Base-by-base conservation (phyloP, 805 yeast genomes). In the Blastobotrys chiropterorum region DNA sequence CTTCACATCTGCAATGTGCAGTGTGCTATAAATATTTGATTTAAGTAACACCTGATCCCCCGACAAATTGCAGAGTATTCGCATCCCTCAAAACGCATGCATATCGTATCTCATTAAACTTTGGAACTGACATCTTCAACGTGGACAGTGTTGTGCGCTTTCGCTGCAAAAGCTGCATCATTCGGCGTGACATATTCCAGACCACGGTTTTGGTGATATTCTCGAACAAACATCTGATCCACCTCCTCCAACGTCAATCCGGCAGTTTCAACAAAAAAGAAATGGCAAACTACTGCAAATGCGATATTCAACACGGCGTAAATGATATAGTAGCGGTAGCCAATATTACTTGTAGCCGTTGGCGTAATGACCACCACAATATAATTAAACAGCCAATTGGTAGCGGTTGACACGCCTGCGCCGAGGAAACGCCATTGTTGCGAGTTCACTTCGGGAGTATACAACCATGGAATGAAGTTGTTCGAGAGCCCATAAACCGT, bases 241-340 rank as follows among this genome's bases (percentile, higher is more conserved):
- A 84, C 78, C 63, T 82, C 86, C 67, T 83, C 90, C 67, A 85
- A 74, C 34, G 84, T 74, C 64, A 86, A 77, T 49, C 86, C 86
- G 21, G 83, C 80, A 38, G 89, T 83, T 70, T 85, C 90, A 39
- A 89, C 89, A 65, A 81, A 84, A 66, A 76, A 78, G 69, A 82
- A 75, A 74, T 71, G 81, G 53, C 79, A 79, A 53, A 82, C 69
- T 26, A 86, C 85, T 48, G 80, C 65, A 71, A 80, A 82, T 41
- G 50, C 57, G 61, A 77, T 74, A 69, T 83, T 83, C 54, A 83
- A 74, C 39, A 70, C 67, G 7, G 86, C 86, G 47, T 51, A 62
- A 2, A 74, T 74, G 53, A 74, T 70, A 56, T 74, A 74, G 66
- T 74, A 74, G 57, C 69, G 72, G 74, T 75, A 73, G 30, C 63